phyloP scores from a whole-genome alignment of 2,329 filamentous ascomycete genomes.

The Pseudocercospora fuligena region DNA sequence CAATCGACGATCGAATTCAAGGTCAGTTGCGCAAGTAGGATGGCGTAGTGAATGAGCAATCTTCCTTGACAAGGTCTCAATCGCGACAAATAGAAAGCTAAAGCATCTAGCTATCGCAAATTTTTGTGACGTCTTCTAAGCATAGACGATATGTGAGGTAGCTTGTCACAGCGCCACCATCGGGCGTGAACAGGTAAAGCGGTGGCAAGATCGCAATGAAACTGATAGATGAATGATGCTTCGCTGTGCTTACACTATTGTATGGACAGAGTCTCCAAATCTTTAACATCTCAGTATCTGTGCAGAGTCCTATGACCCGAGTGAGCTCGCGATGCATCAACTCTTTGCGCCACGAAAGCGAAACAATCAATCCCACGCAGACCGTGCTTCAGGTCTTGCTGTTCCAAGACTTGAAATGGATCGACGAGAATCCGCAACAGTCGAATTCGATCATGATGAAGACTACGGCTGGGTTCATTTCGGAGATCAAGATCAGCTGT shows the following conservation, averaged over 20 bases:
- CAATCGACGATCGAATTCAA: too few relatives aligned
- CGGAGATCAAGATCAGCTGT: neutral
- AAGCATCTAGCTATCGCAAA: neutral
- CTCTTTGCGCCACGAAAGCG: neutral
- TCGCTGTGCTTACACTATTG: neutral
- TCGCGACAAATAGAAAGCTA: too few relatives aligned
- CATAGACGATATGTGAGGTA: neutral
- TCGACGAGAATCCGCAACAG: neutral
- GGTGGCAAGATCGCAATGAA: neutral
- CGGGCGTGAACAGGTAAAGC: neutral
- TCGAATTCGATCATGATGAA: neutral
- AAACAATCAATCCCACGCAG: neutral
- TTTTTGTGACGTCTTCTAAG: neutral
- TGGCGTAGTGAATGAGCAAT: too few relatives aligned
- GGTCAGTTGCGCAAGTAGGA: too few relatives aligned
- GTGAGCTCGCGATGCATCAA: neutral
- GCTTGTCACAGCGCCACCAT: neutral
- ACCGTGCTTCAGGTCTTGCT: neutral
- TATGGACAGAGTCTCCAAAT: neutral
- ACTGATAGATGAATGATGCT: neutral
- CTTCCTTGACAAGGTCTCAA: neutral
- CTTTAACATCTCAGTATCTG: neutral
- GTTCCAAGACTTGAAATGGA: neutral
- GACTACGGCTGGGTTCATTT: neutral
- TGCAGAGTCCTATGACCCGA: neutral